These are phyloP conservation scores for Blumeriella jaapii DNA, from an alignment of 2,329 filamentous ascomycete species.

Conservation along the genomic window DNA sequence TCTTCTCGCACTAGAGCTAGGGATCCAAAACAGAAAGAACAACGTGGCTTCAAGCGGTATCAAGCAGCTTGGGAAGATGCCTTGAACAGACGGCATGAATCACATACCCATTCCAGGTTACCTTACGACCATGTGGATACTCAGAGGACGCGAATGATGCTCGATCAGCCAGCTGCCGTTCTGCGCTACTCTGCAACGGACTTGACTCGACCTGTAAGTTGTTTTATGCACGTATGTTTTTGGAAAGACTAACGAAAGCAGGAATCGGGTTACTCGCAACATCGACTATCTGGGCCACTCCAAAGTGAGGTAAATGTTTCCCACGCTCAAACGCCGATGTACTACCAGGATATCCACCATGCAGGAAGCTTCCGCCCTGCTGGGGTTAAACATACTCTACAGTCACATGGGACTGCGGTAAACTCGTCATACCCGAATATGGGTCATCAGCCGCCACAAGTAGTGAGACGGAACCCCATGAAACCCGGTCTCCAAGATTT, in stretches of 20 bases:
- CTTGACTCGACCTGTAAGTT: conserved; percentile 7
- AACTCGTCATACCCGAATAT: conserved; percentile 8
- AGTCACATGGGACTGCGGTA: conserved; percentile 8
- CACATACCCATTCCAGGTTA: background rate
- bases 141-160: background rate
- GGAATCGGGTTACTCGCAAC: conserved; percentile 14
- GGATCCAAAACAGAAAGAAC: conserved; percentile 13
- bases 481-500: conserved; percentile 24
- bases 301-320: conserved; percentile 22
- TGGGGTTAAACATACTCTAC: conserved; percentile 12
- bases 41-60: conserved; percentile 26
- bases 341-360: conserved; percentile 15
- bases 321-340: conserved; percentile 15
- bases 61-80: conserved; percentile 28
- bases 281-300: conserved; percentile 9
- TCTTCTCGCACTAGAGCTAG: conserved; percentile 17
- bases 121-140: background rate
- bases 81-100: conserved; percentile 16
- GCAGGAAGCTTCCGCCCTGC: background rate
- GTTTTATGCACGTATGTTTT: background rate
- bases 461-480: conserved; percentile 21
- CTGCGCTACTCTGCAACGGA: background rate
- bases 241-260: conserved; percentile 15
- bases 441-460: conserved; percentile 21
- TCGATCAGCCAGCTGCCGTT: background rate